Base-by-base conservation (phyloP, 805 yeast species). In the Wickerhamiella occidentalis region DNA sequence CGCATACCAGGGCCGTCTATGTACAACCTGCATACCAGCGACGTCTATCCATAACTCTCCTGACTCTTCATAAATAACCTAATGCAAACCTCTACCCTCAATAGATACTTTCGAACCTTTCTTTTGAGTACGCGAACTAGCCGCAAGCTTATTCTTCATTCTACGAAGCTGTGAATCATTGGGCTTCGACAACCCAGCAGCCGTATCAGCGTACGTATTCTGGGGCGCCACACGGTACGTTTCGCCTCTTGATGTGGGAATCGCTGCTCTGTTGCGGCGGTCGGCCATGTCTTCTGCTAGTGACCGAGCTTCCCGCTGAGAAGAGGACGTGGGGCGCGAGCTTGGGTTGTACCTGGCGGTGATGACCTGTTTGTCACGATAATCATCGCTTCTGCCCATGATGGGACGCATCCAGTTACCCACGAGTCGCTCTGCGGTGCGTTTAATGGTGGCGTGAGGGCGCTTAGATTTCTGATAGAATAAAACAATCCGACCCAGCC, bases 381-480 rank as follows among this genome's bases (percentile, higher is more conserved):
- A 90, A 59, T 88, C 86, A 66, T 90, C 97, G 3, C 94, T 82
- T 53, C 95, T 82, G 57, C 95, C 95, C 74, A 92, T 85, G 54
- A 92, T 86, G 41, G 98, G 98, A 67, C 98, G 78, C 7, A 96
- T 90, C 99, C 99, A 92, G 64, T 87, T 94, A 22, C 95, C 95
- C 56, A 92, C 82, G 53, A 92, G 70, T 62, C 79, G 79, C 61
- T 92, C 97, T 5, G 95, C 97, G 36, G 81, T 73, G 63, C 94
- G 80, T 64, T 90, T 87, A 62, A 92, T 75, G 40, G 76, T 71
- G 29, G 86, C 82, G 65, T 94, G 96, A 13, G 94, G 94, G 60
- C 90, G 77, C 61, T 82, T 83, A 28, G 92, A 80, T 61, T 87
- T 77, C 61, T 90, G 96, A 67, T 92, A 92, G 61, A 88, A 92